Evolutionary conservation across 1,284 basidiomycete species (phyloP), one percentile per base, ranked within the genome.

Genomic region (Sphaerobolus stellatus): DNA sequence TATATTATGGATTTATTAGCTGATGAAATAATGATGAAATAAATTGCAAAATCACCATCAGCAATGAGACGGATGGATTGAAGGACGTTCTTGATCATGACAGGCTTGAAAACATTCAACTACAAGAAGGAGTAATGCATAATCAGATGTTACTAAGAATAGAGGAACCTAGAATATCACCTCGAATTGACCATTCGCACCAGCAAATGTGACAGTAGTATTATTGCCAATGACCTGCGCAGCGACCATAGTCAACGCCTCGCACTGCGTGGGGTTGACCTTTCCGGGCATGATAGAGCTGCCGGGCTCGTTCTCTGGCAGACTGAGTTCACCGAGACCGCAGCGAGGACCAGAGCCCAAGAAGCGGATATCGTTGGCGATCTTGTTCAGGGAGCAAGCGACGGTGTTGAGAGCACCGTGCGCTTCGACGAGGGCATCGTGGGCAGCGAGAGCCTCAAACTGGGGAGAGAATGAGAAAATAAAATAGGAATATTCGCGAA

Each of bases 221-320:
- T 99, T 92, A 77, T 99, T 99, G 48, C 97, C 97, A 74, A 99
- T 97, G 8, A 99, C 96, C 73, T 99, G 97, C 0, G 96, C 94
- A 46, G 94, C 93, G 41, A 99, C 94, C 97, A 99, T 99, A 24
- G 97, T 99, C 58, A 97, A 74, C 11, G 97, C 97, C 77, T 99
- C 97, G 66, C 97, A 99, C 73, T 99, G 97, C 4, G 97, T 99
- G 16, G 97, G 97, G 77, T 99, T 99, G 57, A 99, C 97, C 76
- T 99, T 99, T 60, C 97, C 97, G 20, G 97, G 97, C 97, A 99
- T 99, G 77, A 99, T 99, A 59, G 94, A 97, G 67, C 93, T 97
- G 57, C 97, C 97, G 43, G 97, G 97, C 75, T 99, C 97, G 72
- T 99, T 99, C 77, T 99, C 97, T 20, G 97, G 97, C 56, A 99